Evolutionary conservation across 2,329 filamentous ascomycete genomes (phyloP).

Genomic region (Epichloe typhina): DNA sequence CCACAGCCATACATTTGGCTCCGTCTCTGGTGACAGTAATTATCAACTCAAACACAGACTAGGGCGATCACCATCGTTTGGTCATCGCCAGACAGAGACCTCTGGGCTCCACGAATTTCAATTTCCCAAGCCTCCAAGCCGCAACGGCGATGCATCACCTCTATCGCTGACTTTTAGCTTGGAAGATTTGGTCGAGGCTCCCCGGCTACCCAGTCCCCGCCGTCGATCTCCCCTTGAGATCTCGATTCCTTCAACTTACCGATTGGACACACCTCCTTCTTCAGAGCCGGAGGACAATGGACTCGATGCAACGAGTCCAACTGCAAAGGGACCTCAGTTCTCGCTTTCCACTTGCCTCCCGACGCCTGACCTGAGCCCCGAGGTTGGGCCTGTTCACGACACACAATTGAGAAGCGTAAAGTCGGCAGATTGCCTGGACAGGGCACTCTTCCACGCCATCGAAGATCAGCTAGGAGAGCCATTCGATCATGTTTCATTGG

Average conservation of each 20-base stretch:
- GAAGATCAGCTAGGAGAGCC: slow-evolving; percentile 14
- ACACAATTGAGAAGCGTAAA: slow-evolving; percentile 15
- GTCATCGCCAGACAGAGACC: slow-evolving; percentile 9
- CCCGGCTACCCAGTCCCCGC: slow-evolving; percentile 14
- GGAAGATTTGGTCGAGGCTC: slow-evolving; percentile 10
- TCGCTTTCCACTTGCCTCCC: slow-evolving; percentile 11
- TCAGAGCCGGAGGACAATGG: slow-evolving; percentile 16
- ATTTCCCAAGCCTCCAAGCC: slow-evolving; percentile 23
- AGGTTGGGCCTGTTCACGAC: slow-evolving; percentile 14
- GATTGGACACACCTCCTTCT: slow-evolving; percentile 20
- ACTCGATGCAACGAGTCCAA: background rate
- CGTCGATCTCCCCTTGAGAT: slow-evolving; percentile 14
- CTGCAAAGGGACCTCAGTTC: slow-evolving; percentile 9
- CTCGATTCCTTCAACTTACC: slow-evolving; percentile 8
- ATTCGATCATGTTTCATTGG: slow-evolving; percentile 13
- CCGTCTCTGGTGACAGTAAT: slow-evolving; percentile 7
- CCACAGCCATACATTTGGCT: slow-evolving; percentile 5
- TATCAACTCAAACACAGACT: background rate
- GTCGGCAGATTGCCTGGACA: slow-evolving; percentile 17
- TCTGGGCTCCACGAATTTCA: slow-evolving; percentile 23
- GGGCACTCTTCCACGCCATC: slow-evolving; percentile 14
- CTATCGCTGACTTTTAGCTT: slow-evolving; percentile 11
- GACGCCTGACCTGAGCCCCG: slow-evolving; percentile 20
- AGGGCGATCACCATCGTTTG: slow-evolving; percentile 15
- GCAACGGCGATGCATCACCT: slow-evolving; percentile 14